Conservation (phyloP, 2,329 filamentous ascomycete species). For the Aspergillus carbonarius region DNA sequence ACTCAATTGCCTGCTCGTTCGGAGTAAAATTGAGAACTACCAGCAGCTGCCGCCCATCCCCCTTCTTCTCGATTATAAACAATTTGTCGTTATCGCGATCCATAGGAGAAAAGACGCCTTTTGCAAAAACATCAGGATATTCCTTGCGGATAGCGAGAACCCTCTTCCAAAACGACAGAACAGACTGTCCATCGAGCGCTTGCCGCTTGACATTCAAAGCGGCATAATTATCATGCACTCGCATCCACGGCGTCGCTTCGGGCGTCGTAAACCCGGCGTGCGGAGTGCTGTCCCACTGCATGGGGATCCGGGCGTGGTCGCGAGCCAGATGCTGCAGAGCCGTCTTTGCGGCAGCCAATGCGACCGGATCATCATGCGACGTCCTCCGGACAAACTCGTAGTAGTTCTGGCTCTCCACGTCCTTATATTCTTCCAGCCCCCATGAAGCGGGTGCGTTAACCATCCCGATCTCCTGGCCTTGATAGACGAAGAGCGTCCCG, state of each 20-base stretch:
- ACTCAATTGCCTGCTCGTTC: neutral
- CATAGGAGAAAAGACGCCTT: too few relatives aligned
- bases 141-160: constrained; percentile 12
- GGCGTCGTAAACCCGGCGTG: constrained; percentile 65
- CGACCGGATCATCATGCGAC: too few relatives aligned
- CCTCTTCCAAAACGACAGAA: constrained; percentile 60
- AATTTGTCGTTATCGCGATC: too few relatives aligned
- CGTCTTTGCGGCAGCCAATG: constrained; percentile 32
- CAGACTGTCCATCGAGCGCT: constrained; percentile 42
- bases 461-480: constrained; percentile 69
- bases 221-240: constrained; percentile 57
- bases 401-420: constrained; percentile 61
- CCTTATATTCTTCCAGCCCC: constrained; percentile 65
- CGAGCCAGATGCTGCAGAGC: constrained; percentile 60
- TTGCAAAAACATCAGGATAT: too few relatives aligned
- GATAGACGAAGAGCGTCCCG: constrained; percentile 65
- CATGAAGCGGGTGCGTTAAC: constrained; percentile 61
- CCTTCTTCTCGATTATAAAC: constrained; percentile 48
- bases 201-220: constrained; percentile 53
- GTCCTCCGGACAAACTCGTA: constrained; percentile 21
- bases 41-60: neutral
- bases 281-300: constrained; percentile 64
- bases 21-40: constrained; percentile 20
- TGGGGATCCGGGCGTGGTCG: constrained; percentile 69
- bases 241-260: constrained; percentile 64